Evolutionary conservation across 1,284 basidiomycete species (phyloP).

Genomic region (Papiliotrema nemorosa): DNA sequence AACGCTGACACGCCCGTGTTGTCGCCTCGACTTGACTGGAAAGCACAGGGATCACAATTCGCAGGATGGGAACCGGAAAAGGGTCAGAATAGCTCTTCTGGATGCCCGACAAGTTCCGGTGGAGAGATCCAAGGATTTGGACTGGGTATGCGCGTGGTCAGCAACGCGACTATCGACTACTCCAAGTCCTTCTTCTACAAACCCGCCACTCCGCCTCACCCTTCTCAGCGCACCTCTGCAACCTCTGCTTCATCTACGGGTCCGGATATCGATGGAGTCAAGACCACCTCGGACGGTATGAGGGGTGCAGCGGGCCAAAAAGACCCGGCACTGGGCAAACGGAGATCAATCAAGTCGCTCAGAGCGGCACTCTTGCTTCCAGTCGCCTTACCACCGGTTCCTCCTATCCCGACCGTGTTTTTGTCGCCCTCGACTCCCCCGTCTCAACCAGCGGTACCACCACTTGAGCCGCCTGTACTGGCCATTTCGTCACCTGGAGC

Average conservation of each 20-base stretch:
- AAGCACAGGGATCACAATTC: conserved; percentile 29
- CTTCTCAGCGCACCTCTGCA: not conserved
- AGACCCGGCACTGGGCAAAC: conserved; percentile 1
- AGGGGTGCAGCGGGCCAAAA: conserved; percentile 10
- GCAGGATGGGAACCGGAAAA: conserved; percentile 35
- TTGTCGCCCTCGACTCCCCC: conserved; percentile 7
- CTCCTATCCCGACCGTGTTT: conserved; percentile 30
- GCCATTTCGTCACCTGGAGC: conserved; percentile 44
- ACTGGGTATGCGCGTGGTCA: not conserved
- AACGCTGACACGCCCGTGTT: conserved; percentile 19
- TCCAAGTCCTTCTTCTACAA: conserved; percentile 50
- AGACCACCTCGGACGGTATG: not conserved
- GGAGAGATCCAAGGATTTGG: not conserved
- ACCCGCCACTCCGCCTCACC: conserved; percentile 40
- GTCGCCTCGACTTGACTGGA: conserved; percentile 38
- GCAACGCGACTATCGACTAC: conserved; percentile 33
- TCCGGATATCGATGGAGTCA: not conserved
- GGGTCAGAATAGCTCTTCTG: not conserved
- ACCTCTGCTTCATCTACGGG: not conserved
- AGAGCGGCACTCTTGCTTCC: conserved; percentile 37
- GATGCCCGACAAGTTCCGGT: not conserved
- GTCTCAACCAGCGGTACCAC: not conserved
- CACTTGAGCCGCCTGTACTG: conserved; percentile 30
- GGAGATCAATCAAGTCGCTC: conserved; percentile 45
- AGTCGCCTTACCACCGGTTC: conserved; percentile 35